phyloP scores from a whole-genome alignment of 2,329 filamentous ascomycete genomes.

The Phialophora verrucosa region DNA sequence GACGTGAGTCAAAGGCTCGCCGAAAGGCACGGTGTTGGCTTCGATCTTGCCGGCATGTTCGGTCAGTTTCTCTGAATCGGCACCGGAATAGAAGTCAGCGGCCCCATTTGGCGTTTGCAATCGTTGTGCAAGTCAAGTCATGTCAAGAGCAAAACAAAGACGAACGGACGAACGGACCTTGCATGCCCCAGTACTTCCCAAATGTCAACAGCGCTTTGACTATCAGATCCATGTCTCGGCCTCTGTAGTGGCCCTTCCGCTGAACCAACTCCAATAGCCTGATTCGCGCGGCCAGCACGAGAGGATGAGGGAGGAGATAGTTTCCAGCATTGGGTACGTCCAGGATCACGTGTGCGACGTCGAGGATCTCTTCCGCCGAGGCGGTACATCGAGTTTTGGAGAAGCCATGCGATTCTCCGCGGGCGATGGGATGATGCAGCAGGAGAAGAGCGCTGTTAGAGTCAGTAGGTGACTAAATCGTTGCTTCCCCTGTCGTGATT shows the following conservation, averaged over 20 bases:
- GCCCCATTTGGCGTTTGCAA: not conserved
- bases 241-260: slow-evolving; percentile 10
- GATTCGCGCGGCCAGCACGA: slow-evolving; percentile 12
- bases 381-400: slow-evolving; percentile 6
- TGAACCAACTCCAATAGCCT: slow-evolving; percentile 5
- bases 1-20: slow-evolving; percentile 10
- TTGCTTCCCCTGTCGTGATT: not conserved
- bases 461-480: not conserved
- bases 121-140: no score
- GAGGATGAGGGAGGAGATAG: slow-evolving; percentile 12
- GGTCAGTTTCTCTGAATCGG: slow-evolving; percentile 6
- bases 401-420: slow-evolving; percentile 3
- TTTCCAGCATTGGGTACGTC: slow-evolving; percentile 11
- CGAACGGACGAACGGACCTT: slow-evolving; percentile 1
- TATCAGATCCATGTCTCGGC: slow-evolving; percentile 13
- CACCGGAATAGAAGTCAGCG: not conserved
- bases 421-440: slow-evolving; percentile 2
- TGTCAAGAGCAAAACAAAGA: not conserved
- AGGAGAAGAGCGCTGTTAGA: slow-evolving; percentile 8
- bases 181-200: slow-evolving; percentile 13
- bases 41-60: slow-evolving; percentile 14
- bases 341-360: slow-evolving; percentile 4
- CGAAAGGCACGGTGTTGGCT: slow-evolving; percentile 11
- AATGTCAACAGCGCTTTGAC: slow-evolving; percentile 12
- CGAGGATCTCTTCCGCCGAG: slow-evolving; percentile 9